Conservation (phyloP, 106 monocot genomes). For the Agapanthus africanus region DNA sequence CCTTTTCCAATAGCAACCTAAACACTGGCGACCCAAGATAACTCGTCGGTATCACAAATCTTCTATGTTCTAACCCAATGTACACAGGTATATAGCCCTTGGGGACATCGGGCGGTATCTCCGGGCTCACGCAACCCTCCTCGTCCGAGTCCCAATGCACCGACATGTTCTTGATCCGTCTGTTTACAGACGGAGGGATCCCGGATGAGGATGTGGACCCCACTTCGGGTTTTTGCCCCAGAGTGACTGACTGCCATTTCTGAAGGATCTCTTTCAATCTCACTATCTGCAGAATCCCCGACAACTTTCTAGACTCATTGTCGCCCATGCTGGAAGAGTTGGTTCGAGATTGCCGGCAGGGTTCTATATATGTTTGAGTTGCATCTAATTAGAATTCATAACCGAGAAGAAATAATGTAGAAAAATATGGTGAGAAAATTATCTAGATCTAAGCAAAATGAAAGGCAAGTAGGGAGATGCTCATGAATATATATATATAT, state of each 20-base stretch:
- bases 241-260: constrained; percentile 33
- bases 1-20: constrained; percentile 51
- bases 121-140: constrained; percentile 44
- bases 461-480: too few relatives aligned
- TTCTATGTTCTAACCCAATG: constrained; percentile 41
- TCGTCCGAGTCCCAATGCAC: constrained; percentile 43
- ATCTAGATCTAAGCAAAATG: too few relatives aligned
- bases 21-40: constrained; percentile 50
- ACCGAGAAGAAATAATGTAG: too few relatives aligned
- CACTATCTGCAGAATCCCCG: constrained; percentile 46
- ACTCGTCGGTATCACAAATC: constrained; percentile 66
- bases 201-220: background rate
- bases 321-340: too few relatives aligned
- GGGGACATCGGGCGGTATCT: constrained; percentile 53
- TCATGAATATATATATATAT: too few relatives aligned
- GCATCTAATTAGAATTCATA: too few relatives aligned
- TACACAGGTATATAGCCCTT: constrained; percentile 54
- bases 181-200: constrained; percentile 20
- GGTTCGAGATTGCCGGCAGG: too few relatives aligned
- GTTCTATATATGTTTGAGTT: too few relatives aligned
- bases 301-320: too few relatives aligned
- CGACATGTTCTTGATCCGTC: constrained; percentile 17
- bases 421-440: too few relatives aligned
- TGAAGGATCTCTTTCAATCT: constrained; percentile 39
- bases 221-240: background rate